Percentiles rank a stretch among this genome's conserved stretches.
Evolutionary conservation across 1,139 yeast genomes (phyloP).

Genomic region (Geotrichum restrictum): DNA sequence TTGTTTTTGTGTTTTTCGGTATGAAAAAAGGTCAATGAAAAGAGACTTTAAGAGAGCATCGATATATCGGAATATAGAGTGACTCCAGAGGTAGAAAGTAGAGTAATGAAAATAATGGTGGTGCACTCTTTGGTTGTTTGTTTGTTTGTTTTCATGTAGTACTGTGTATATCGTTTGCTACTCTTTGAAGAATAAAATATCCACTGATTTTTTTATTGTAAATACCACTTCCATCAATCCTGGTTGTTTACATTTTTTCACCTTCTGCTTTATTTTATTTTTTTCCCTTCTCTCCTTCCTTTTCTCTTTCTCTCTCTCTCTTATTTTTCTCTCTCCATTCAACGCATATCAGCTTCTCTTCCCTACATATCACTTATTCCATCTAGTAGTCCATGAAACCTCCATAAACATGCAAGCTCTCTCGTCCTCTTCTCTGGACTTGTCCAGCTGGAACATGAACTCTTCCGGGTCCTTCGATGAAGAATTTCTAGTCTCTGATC

Average conservation of each 20-base stretch:
- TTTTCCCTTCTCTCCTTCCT: neutral
- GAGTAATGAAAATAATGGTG: no score
- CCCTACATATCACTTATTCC: neutral
- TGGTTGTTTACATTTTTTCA: no score
- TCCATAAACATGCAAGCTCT: constrained; percentile 8
- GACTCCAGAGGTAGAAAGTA: no score
- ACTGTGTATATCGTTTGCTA: constrained; percentile 11
- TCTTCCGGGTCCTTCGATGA: constrained; percentile 16
- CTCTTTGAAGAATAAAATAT: neutral
- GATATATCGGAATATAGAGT: no score
- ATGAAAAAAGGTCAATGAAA: no score
- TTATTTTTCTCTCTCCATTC: neutral
- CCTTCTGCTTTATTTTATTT: constrained; percentile 9
- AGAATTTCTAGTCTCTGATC: constrained; percentile 18
- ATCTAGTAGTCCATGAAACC: neutral
- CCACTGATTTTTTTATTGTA: no score
- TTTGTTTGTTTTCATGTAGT: neutral
- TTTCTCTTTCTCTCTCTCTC: neutral
- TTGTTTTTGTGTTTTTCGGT: neutral
- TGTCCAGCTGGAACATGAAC: constrained; percentile 19
- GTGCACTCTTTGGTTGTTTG: no score
- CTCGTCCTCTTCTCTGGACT: constrained; percentile 15
- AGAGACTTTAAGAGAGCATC: no score
- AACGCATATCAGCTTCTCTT: neutral
- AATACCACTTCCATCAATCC: no score